These are phyloP conservation scores for Pseudocercospora vitis DNA, from an alignment of 2,329 filamentous ascomycete species.

Conservation along the genomic window DNA sequence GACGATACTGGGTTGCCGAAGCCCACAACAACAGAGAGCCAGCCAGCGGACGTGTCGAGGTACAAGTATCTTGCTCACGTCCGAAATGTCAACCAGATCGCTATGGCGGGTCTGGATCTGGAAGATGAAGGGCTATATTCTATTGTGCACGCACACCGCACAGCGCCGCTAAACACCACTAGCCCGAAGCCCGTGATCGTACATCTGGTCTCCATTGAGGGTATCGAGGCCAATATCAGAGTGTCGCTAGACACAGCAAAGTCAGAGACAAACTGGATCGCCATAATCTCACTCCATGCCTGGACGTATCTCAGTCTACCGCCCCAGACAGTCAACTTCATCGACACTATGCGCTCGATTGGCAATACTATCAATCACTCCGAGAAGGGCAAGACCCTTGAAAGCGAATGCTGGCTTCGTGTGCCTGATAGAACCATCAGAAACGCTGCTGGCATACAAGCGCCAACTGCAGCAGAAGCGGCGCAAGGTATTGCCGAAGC, in stretches of 20 bases:
- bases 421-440: neutral
- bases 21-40: neutral
- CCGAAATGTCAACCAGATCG: conserved; percentile 3
- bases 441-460: neutral
- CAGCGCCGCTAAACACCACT: neutral
- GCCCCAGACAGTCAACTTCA: conserved; percentile 4
- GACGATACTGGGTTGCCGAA: neutral
- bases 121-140: neutral
- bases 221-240: neutral
- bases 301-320: conserved; percentile 10
- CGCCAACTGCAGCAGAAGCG: neutral
- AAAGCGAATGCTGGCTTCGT: conserved; percentile 11
- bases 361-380: conserved; percentile 1
- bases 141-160: conserved; percentile 1
- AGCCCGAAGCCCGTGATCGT: neutral
- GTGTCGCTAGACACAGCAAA: neutral
- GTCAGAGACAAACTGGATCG: neutral
- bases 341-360: conserved; percentile 4
- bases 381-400: too few relatives aligned
- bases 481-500: neutral
- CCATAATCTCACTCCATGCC: neutral
- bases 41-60: neutral
- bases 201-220: neutral
- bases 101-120: neutral
- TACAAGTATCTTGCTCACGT: conserved; percentile 10